These are phyloP conservation scores for Tolypocladium ophioglossoides DNA, from an alignment of 2,329 filamentous ascomycete genomes.

Conservation along the genomic window DNA sequence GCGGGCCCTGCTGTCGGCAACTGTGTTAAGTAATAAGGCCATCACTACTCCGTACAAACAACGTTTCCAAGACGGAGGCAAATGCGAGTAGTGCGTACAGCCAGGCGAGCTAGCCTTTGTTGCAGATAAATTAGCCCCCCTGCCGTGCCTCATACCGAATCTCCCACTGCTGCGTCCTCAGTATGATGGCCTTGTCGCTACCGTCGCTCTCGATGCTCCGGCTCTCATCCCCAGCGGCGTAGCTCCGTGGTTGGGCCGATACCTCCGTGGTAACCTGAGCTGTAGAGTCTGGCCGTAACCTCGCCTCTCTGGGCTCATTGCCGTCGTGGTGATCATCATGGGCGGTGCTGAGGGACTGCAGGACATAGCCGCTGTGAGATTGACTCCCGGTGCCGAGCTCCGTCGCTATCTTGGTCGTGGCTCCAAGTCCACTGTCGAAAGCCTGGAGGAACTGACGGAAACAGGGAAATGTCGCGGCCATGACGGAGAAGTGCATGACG, in stretches of 20 bases:
- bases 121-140: not conserved
- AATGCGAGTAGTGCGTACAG: too few relatives aligned
- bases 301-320: not conserved
- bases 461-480: conserved; percentile 10
- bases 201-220: conserved; percentile 6
- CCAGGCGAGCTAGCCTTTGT: not conserved
- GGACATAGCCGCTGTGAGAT: conserved; percentile 2
- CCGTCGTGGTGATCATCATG: not conserved
- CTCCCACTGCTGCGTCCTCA: conserved; percentile 3
- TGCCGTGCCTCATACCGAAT: conserved; percentile 1
- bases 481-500: conserved; percentile 10
- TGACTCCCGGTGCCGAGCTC: conserved; percentile 1
- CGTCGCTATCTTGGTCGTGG: conserved; percentile 7
- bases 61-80: too few relatives aligned
- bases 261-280: conserved; percentile 2
- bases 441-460: conserved; percentile 9
- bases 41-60: not conserved
- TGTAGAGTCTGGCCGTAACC: conserved; percentile 1
- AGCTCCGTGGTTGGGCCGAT: not conserved
- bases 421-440: conserved; percentile 8
- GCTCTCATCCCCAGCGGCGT: conserved; percentile 1
- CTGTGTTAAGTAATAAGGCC: not conserved
- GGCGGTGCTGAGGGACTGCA: conserved; percentile 2
- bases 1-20: not conserved
- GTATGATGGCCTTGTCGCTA: conserved; percentile 9